These are phyloP conservation scores for Nepenthes alata DNA, from an alignment of 179 eudicot genomes.

Conservation along the genomic window DNA sequence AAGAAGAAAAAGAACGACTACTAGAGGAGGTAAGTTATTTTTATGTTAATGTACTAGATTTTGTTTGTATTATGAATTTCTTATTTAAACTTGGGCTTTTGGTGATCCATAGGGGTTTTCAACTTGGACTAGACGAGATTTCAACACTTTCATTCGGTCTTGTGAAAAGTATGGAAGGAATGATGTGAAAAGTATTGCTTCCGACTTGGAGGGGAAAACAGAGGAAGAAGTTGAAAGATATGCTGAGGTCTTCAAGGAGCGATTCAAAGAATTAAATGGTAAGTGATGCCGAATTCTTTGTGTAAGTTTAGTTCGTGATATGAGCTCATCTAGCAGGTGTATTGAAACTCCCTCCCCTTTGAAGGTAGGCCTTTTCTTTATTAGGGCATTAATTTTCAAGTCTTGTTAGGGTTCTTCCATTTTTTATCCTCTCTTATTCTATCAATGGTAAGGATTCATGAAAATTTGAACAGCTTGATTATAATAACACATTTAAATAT, in stretches of 20 bases:
- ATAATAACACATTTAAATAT: no score
- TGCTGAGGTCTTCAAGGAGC: constrained; percentile 76
- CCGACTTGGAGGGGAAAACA: constrained; percentile 88
- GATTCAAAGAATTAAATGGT: constrained; percentile 93
- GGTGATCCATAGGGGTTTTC: constrained; percentile 61
- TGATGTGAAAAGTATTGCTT: constrained; percentile 66
- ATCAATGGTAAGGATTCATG: no score
- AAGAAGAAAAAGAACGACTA: constrained; percentile 79
- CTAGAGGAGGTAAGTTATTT: constrained; percentile 54
- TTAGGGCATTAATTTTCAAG: no score
- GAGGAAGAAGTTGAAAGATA: constrained; percentile 96
- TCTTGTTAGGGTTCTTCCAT: no score
- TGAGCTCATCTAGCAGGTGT: no score
- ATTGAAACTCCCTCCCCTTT: no score
- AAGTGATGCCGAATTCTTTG: constrained; percentile 6
- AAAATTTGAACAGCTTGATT: no score
- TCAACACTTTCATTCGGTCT: constrained; percentile 80
- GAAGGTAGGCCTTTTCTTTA: no score
- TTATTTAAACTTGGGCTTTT: neutral
- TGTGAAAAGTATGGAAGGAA: constrained; percentile 89
- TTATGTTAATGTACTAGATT: neutral
- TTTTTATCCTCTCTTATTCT: no score
- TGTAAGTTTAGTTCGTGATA: no score
- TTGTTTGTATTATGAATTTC: no score
- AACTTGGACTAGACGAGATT: constrained; percentile 85